phyloP scores from a whole-genome alignment of 2,329 filamentous ascomycete genomes.

The Pseudocercospora musae region DNA sequence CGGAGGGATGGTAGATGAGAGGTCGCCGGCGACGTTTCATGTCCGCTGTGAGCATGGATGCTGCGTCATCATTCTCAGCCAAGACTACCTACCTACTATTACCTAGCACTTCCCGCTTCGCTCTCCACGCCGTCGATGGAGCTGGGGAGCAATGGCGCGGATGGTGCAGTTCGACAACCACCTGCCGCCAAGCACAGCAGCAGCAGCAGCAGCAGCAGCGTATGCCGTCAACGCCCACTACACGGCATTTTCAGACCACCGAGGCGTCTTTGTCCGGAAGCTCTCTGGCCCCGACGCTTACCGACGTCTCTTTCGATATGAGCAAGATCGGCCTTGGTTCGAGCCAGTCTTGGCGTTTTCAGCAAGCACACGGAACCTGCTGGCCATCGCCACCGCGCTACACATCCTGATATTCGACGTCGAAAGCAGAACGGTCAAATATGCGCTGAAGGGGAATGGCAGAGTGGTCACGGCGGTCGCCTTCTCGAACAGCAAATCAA shows the following conservation, averaged over 20 bases:
- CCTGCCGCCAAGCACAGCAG: background rate
- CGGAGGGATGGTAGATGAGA: slow-evolving; percentile 2
- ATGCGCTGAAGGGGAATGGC: slow-evolving; percentile 23
- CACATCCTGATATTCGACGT: slow-evolving; percentile 25
- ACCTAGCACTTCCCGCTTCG: background rate
- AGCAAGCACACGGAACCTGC: slow-evolving; percentile 15
- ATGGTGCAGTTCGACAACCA: background rate
- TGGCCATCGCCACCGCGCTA: slow-evolving; percentile 24
- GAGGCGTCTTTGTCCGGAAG: slow-evolving; percentile 17
- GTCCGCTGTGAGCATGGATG: background rate
- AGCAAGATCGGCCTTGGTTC: slow-evolving; percentile 11
- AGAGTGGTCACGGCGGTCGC: slow-evolving; percentile 21
- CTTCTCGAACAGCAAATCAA: slow-evolving; percentile 16
- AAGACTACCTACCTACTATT: no score
- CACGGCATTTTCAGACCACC: slow-evolving; percentile 17
- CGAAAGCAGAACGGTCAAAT: slow-evolving; percentile 6
- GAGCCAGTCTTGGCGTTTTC: slow-evolving; percentile 22
- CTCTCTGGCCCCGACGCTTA: slow-evolving; percentile 10
- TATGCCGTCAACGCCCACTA: slow-evolving; percentile 23
- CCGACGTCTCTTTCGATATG: slow-evolving; percentile 12
- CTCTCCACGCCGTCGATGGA: slow-evolving; percentile 5
- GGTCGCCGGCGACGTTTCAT: background rate
- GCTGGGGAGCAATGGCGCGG: slow-evolving; percentile 9
- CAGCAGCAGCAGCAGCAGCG: background rate
- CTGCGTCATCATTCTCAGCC: background rate